Evolutionary conservation across 2,329 filamentous ascomycete species (phyloP), one percentile per base, ranked within the genome.

Genomic region (Penicillium digitatum): DNA sequence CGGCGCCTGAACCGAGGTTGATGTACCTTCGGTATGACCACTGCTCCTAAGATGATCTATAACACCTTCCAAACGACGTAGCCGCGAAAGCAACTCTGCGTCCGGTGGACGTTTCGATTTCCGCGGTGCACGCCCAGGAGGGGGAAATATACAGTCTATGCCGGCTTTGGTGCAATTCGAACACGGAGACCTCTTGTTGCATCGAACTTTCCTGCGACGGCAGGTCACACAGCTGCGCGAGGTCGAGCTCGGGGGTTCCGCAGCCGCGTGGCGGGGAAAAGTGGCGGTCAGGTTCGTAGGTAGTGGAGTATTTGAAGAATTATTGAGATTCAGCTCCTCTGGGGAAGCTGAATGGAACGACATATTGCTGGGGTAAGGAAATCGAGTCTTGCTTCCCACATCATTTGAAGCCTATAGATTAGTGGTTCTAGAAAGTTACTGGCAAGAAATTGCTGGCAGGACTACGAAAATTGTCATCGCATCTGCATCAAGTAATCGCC

Each of bases 101-200:
- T 86, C 82, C 3, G 77, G 76, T 2, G 79, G 76, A 56, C 85
- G 84, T 54, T 80, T 79, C 54, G 78, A 74, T 67, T 82, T 84
- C 50, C 84, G 75, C 22, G 83, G 82, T 5, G 83, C 83, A 55
- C 84, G 74, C 4, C 83, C 83, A 3, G 83, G 83, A 3, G 80
- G 78, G 3, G 84, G 84, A 62, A 84, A 87, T n/a, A 85, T 63
- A 66, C 84, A 87, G 55, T 85, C 81, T 57, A 82, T 82, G 44
- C 80, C 73, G 0, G 75, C 74, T 65, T 74, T 78, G 45, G 69
- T 62, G 57, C 78, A 80, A 58, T 80, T 79, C 32, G 74, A 75
- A 61, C 78, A 80, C 26, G 77, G 77, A 12, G 74, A 70, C 31
- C 71, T 62, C 64, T 79, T 80, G 58, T 79, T 76, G 60, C 78